Evolutionary conservation across 2,329 filamentous ascomycete species (phyloP).

Genomic region (Rutstroemia sp.): DNA sequence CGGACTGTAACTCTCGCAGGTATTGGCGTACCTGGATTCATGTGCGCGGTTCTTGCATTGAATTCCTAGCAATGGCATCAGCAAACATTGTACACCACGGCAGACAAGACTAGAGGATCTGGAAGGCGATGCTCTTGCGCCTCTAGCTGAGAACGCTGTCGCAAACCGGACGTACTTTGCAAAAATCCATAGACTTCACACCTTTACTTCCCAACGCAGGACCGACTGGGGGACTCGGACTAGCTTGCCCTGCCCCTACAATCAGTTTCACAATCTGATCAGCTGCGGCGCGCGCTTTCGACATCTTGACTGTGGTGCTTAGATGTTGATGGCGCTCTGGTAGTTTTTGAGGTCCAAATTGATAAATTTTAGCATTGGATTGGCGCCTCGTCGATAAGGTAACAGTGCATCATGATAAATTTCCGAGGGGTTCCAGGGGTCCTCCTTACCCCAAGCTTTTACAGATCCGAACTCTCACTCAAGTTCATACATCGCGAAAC

Average conservation of each 20-base stretch:
- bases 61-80: slow-evolving; percentile 65
- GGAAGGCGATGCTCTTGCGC: no score
- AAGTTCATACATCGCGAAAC: not conserved
- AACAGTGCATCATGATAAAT: not conserved
- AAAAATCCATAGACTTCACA: slow-evolving; percentile 99
- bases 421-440: not conserved
- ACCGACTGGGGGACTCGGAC: slow-evolving; percentile 90
- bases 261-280: slow-evolving; percentile 94
- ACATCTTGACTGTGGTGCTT: slow-evolving; percentile 23
- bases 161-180: slow-evolving; percentile 59
- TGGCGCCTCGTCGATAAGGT: slow-evolving; percentile 9
- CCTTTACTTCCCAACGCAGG: slow-evolving; percentile 94
- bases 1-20: slow-evolving; percentile 88
- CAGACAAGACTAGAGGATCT: not conserved
- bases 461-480: not conserved
- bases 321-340: not conserved
- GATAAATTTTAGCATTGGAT: slow-evolving; percentile 1
- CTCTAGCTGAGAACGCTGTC: no score
- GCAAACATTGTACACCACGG: not conserved
- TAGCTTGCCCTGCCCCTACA: slow-evolving; percentile 91
- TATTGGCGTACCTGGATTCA: slow-evolving; percentile 74
- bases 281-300: slow-evolving; percentile 27
- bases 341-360: not conserved
- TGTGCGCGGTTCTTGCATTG: slow-evolving; percentile 87
- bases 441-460: slow-evolving; percentile 2